A percentile compares a stretch with the other conserved stretches of the same genome.
Conservation (phyloP, 1,284 basidiomycete species). For the Ceratobasidium sp. region DNA sequence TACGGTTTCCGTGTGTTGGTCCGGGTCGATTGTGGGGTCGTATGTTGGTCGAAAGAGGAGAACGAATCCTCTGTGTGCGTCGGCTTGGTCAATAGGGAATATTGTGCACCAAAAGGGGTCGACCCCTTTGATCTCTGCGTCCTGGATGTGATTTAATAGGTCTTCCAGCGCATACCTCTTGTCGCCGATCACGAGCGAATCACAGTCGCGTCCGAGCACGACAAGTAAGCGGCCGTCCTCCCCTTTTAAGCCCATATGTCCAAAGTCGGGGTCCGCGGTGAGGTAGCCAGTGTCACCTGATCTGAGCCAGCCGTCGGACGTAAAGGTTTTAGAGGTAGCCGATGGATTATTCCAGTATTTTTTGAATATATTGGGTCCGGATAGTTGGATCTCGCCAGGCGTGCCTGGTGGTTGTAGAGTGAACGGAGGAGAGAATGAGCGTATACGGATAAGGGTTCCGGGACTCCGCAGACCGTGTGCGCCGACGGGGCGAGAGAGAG, state of each 20-base stretch:
- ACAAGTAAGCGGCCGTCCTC: constrained; percentile 15
- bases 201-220: constrained; percentile 17
- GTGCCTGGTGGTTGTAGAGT: not conserved
- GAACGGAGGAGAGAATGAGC: constrained; percentile 3
- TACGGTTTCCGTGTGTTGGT: not conserved
- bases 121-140: constrained; percentile 15
- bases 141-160: constrained; percentile 1
- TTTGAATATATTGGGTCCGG: constrained; percentile 17
- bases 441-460: not conserved
- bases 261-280: not conserved
- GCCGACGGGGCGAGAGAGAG: constrained; percentile 2
- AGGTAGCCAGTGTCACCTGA: constrained; percentile 18
- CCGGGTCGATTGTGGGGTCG: not conserved
- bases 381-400: constrained; percentile 11
- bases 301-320: constrained; percentile 9
- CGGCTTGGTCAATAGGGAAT: constrained; percentile 1
- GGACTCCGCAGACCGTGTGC: constrained; percentile 10
- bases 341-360: constrained; percentile 22
- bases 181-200: constrained; percentile 14
- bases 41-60: constrained; percentile 11
- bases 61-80: constrained; percentile 1
- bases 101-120: constrained; percentile 21
- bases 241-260: not conserved
- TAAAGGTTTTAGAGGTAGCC: constrained; percentile 7
- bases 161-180: constrained; percentile 21